Evolutionary conservation across 169 alveolate species (phyloP), one percentile per base, ranked within the genome.

Genomic region (Plasmodium berghei): DNA sequence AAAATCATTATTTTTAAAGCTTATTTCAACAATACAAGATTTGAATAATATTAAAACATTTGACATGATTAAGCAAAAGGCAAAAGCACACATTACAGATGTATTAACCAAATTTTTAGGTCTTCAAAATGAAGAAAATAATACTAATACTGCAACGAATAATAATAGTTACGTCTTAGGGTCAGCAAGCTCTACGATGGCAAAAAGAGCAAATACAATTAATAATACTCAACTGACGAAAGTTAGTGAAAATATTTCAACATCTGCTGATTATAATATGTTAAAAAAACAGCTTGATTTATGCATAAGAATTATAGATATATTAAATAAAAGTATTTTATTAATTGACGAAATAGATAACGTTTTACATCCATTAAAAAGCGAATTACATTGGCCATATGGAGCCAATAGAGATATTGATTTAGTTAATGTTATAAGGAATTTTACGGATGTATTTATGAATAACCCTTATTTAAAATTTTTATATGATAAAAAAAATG

Each of bases 331-430:
- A 10, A 93, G 97, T 61, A 93, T 97, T 8, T 88, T 96, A 59
- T 85, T 97, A 58, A 94, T 97, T 88, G 99, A 97, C 88, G 98
- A 97, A 86, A 95, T 97, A 22, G 99, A 97, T 66, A 90, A 93
- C 72, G 90, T 97, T 62, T 91, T 97, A 75, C 98, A 97, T 64
- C 99, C 99, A 24, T 93, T 97, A 52, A 96, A 94, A 92, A 95
- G 98, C 61, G 99, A 97, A 74, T 92, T 97, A 71, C 98, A 96
- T 67, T 97, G 99, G 99, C 99, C 99, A 2, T 88, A 96, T 52
- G 99, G 99, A 1, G 89, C 73, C 42, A 96, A 95, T 64, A 86
- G 91, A 71, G 91, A 86, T 59, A 86, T 86, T 5, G 91, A 86
- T 34, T 73, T 86, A 49, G 91, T 86, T 12, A 71, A 58, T 20